Conservation (phyloP, 208 protist species). For the Porcisia deanei region DNA sequence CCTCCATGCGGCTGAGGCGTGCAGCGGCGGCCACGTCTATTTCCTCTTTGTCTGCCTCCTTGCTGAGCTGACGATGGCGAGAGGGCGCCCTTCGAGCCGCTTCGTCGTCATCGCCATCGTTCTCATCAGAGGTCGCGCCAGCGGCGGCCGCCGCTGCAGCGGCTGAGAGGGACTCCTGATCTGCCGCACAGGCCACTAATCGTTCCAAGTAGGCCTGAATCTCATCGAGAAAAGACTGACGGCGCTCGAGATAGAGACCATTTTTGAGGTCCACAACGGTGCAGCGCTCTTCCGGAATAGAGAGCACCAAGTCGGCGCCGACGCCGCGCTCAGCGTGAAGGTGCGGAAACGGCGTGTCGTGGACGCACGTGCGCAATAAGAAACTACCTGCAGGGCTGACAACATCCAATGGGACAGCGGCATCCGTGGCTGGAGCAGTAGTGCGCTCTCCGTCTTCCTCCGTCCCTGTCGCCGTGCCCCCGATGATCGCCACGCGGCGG, state of each 20-base stretch:
- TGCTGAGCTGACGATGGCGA: not conserved
- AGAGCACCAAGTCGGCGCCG: slow-evolving; percentile 73
- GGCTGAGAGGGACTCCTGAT: slow-evolving; percentile 2
- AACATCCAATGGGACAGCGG: slow-evolving; percentile 28
- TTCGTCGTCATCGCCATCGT: slow-evolving; percentile 12
- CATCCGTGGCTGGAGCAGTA: not conserved
- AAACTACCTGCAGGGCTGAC: slow-evolving; percentile 78
- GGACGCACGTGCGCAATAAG: slow-evolving; percentile 72
- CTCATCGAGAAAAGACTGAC: slow-evolving; percentile 62
- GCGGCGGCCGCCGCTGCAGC: not conserved
- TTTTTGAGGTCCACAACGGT: slow-evolving; percentile 65
- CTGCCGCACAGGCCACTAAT: slow-evolving; percentile 22
- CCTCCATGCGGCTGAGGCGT: slow-evolving; percentile 52
- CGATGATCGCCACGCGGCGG: not conserved
- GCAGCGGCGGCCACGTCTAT: slow-evolving; percentile 22
- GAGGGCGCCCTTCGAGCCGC: not conserved
- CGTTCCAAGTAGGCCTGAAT: slow-evolving; percentile 54
- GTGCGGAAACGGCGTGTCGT: slow-evolving; percentile 60
- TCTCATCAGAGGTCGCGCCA: slow-evolving; percentile 2
- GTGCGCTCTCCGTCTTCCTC: not conserved
- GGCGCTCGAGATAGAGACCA: slow-evolving; percentile 70
- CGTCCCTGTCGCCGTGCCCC: not conserved
- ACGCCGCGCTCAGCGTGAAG: slow-evolving; percentile 59
- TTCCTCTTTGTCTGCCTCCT: slow-evolving; percentile 1
- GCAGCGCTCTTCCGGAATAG: slow-evolving; percentile 59